Conservation (phyloP, 1,139 yeast genomes). For the Petasospora fabianii region DNA sequence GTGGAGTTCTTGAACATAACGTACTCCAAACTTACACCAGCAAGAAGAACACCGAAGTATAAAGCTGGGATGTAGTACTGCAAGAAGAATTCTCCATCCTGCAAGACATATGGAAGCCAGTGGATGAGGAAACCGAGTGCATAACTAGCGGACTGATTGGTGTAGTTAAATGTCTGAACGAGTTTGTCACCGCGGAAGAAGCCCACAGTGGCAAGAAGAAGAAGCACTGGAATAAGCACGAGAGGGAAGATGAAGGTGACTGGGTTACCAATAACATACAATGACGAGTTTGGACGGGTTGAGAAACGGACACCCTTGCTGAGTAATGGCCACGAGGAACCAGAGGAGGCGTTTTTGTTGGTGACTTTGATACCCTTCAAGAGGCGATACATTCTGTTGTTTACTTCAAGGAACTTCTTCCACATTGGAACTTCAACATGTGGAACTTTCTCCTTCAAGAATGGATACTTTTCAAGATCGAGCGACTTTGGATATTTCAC, state of each 20-base stretch:
- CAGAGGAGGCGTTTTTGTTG: constrained; percentile 9
- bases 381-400: constrained; percentile 14
- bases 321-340: constrained; percentile 52
- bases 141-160: constrained; percentile 39
- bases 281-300: constrained; percentile 40
- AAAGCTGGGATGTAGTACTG: constrained; percentile 61
- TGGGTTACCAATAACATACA: constrained; percentile 58
- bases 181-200: constrained; percentile 16
- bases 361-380: constrained; percentile 15
- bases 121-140: constrained; percentile 57
- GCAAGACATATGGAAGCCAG: constrained; percentile 48
- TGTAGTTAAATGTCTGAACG: constrained; percentile 13
- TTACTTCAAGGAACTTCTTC: constrained; percentile 20
- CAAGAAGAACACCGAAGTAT: constrained; percentile 53
- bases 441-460: constrained; percentile 31
- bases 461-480: constrained; percentile 26
- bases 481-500: constrained; percentile 51
- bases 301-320: constrained; percentile 52
- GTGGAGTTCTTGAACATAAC: constrained; percentile 30
- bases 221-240: constrained; percentile 20
- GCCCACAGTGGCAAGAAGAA: constrained; percentile 12
- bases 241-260: constrained; percentile 42
- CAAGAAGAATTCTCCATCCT: constrained; percentile 52
- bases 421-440: constrained; percentile 21
- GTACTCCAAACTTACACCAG: constrained; percentile 49